Evolutionary conservation across 2,329 filamentous ascomycete species (phyloP), one percentile per base, ranked within the genome.

Genomic region (Penicillium sp.): DNA sequence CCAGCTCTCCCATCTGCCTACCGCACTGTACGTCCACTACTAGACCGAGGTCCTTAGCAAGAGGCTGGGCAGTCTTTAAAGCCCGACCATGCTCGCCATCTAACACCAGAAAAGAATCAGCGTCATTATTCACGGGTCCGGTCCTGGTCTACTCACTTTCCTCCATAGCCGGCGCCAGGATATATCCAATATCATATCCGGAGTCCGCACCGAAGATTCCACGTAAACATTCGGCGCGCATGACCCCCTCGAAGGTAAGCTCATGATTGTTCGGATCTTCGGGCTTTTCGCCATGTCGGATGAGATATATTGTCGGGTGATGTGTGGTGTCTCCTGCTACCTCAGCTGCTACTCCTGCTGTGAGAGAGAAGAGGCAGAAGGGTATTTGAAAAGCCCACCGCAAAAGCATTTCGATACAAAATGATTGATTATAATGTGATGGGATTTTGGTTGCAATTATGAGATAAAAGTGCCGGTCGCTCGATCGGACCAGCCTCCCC

Each of bases 271-370:
- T 26, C 7, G 58, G 58, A 31, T 69, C 46, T 2, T 20, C 48
- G 6, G 69, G 58, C 29, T 70, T 70, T 49, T 71, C 69, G 31
- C 65, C 69, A 46, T 71, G 69, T 9, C 69, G 67, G 46, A 71
- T 68, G 18, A 71, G 55, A 31, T 66, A 70, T 18, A 70, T 59
- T 7, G 59, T 69, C 18, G 69, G 64, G 14, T 40, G 31, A 25
- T 48, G 45, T 2, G 1, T 51, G 53, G 15, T 27, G 12, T 8
- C 57, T 54, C 18, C 12, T 25, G 12, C 9, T 46, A 26, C n/a
- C 3, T 26, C 22, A 9, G 31, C 31, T 2, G n/a, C 25, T 37
- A n/a, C 46, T 15, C 4, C 20, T 40, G 46, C 20, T 6, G 18
- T 2, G 18, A 40, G 11, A 11, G 18, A 40, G 23, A 49, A 27